Evolutionary conservation across 2,329 filamentous ascomycete genomes (phyloP), one percentile per base, ranked within the genome.

Genomic region (Balansia obtecta): DNA sequence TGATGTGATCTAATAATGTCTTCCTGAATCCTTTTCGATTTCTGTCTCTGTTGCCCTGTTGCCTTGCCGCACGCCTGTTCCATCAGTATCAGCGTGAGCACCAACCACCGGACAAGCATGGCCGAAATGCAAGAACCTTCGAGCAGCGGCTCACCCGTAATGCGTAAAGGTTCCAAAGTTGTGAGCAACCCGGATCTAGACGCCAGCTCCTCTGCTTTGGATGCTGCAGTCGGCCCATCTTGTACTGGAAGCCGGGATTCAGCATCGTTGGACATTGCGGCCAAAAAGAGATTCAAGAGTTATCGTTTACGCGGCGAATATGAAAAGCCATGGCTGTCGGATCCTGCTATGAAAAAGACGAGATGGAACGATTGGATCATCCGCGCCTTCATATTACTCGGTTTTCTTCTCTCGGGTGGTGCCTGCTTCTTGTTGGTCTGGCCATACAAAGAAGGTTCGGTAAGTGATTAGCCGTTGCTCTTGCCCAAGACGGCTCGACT

Each of bases 291-390:
- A 34, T 68, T 68, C 58, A 63, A 61, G 53, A 65, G 60, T 53
- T 64, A 65, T 51, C 63, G 65, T 4, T 57, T 69, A 22, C 54
- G 54, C 34, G 55, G 55, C 13, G 59, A 61, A 13, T 67, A 68
- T 53, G 64, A 67, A 47, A 69, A 69, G 57, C 66, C 68, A 45
- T 70, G 67, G 67, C 60, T 69, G 1, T 51, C 56, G 5, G 63
- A 66, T 42, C 60, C 62, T 16, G 60, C 56, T 33, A 56, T 65
- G 54, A 61, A 57, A 46, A 63, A 61, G 55, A 66, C 59, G 37
- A 57, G 59, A 33, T 63, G 61, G 60, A 65, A 70, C 60, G 62
- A 63, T 52, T 53, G 65, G 54, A 63, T 68, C 50, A 57, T 69
- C 37, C 56, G 59, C 44, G 51, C 44, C 45, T 61, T 64, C 50